phyloP scores from a whole-genome alignment of 352 stramenopile genomes.

The Phytophthora colocasiae region DNA sequence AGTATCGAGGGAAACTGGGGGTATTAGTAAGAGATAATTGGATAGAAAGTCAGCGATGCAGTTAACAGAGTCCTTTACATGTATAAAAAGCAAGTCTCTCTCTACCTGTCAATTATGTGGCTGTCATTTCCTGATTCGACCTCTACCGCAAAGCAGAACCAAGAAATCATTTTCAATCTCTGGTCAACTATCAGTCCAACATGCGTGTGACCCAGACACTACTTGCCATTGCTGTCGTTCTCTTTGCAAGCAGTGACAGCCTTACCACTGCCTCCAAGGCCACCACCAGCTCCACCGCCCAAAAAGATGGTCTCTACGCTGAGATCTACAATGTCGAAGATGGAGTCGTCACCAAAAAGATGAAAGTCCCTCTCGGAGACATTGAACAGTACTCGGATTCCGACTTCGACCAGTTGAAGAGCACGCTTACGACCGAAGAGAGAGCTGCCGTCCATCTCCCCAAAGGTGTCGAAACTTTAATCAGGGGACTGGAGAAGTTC shows the following conservation, averaged over 20 bases:
- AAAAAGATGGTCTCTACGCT: constrained; percentile 7
- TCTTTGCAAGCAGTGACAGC: constrained; percentile 8
- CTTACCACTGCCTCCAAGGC: constrained; percentile 8
- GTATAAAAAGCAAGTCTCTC: no score
- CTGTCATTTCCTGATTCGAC: constrained; percentile 2
- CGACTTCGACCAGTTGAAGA: constrained; percentile 7
- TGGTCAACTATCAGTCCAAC: no score
- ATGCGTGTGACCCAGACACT: constrained; percentile 14
- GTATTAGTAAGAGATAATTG: no score
- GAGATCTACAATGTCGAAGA: constrained; percentile 8
- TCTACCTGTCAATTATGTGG: no score
- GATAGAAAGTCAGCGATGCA: no score
- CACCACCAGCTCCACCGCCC: not conserved
- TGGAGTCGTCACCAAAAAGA: constrained; percentile 5
- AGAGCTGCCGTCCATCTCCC: not conserved
- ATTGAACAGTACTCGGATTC: constrained; percentile 4
- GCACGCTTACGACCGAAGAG: not conserved
- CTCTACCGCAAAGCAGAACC: not conserved
- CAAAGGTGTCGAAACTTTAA: not conserved
- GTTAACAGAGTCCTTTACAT: no score
- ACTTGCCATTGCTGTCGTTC: constrained; percentile 7
- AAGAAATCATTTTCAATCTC: not conserved
- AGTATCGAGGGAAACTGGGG: no score
- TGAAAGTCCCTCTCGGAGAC: constrained; percentile 6
- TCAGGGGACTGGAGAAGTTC: constrained; percentile 1